A percentile compares a stretch with the other conserved stretches of the same genome.
Conservation (phyloP, 495 filamentous ascomycete species). For the Recurvomyces mirabilis region DNA sequence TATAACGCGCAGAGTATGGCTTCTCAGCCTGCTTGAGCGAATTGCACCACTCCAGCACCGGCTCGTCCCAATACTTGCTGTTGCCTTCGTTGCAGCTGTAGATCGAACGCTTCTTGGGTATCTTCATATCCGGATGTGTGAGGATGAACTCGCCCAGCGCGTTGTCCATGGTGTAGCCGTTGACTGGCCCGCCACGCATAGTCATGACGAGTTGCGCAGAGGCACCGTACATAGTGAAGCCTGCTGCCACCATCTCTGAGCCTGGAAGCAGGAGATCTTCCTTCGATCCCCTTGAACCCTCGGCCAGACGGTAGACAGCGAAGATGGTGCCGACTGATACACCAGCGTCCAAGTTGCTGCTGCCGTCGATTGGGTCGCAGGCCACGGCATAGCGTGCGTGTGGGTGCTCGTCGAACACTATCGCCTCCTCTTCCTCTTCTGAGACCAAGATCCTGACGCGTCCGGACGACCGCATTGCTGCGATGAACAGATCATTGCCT, state of each 20-base stretch:
- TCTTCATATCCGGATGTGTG: conserved; percentile 85
- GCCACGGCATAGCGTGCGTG: conserved; percentile 86
- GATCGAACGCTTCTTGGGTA: conserved; percentile 70
- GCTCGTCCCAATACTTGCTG: conserved; percentile 87
- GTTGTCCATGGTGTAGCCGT: conserved; percentile 95
- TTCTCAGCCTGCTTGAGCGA: conserved; percentile 71
- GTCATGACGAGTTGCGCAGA: conserved; percentile 93
- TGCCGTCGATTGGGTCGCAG: conserved; percentile 96
- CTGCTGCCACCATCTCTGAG: conserved; percentile 80
- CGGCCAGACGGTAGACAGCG: conserved; percentile 77
- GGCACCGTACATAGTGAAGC: conserved; percentile 99
- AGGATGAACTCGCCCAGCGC: conserved; percentile 97
- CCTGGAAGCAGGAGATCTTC: conserved; percentile 82
- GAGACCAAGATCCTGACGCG: conserved; percentile 86
- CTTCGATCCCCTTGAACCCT: conserved; percentile 56
- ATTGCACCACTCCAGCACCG: conserved; percentile 77
- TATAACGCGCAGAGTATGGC: conserved; percentile 90
- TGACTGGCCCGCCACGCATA: conserved; percentile 85
- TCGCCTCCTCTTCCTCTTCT: conserved; percentile 88
- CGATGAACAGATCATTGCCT: conserved; percentile 93
- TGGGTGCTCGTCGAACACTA: conserved; percentile 70
- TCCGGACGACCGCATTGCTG: conserved; percentile 81
- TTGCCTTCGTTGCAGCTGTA: conserved; percentile 99
- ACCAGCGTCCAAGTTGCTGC: conserved; percentile 92
- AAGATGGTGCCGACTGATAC: conserved; percentile 99